phyloP scores from a whole-genome alignment of 208 protist species.

The Eutreptiella sp. region DNA sequence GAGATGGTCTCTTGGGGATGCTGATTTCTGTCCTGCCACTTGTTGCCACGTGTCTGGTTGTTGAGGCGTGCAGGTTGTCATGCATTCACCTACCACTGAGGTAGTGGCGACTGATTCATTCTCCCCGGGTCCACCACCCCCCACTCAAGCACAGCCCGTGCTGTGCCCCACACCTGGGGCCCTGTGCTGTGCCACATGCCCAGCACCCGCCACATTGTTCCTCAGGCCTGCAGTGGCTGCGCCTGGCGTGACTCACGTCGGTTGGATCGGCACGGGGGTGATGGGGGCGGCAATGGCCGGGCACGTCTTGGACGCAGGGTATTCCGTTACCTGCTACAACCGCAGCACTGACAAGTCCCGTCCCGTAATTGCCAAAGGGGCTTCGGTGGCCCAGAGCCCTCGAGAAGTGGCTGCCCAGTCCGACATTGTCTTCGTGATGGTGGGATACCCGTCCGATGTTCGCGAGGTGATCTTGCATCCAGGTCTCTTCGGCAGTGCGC shows the following conservation, averaged over 20 bases:
- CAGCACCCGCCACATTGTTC: not conserved
- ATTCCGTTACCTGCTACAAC: constrained; percentile 70
- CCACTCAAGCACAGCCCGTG: too few relatives aligned
- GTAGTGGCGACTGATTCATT: too few relatives aligned
- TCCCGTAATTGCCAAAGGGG: constrained; percentile 63
- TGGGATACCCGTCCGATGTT: constrained; percentile 82
- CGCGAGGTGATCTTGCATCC: constrained; percentile 72
- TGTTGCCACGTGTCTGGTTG: too few relatives aligned
- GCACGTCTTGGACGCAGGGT: constrained; percentile 79
- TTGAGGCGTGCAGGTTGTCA: too few relatives aligned
- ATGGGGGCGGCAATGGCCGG: constrained; percentile 83
- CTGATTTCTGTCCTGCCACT: too few relatives aligned
- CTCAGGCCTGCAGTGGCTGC: not conserved
- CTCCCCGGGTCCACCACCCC: too few relatives aligned
- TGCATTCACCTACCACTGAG: too few relatives aligned
- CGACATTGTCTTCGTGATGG: constrained; percentile 83
- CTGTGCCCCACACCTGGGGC: too few relatives aligned
- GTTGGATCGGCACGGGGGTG: constrained; percentile 82
- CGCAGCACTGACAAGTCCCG: constrained; percentile 68
- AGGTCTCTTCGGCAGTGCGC: too few relatives aligned
- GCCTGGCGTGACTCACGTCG: constrained; percentile 37
- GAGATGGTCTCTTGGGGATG: too few relatives aligned
- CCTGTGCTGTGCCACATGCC: too few relatives aligned
- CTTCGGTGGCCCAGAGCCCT: constrained; percentile 51
- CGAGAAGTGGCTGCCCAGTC: constrained; percentile 62